Conservation (phyloP, 2,329 filamentous ascomycete genomes). For the Madurella fahalii region DNA sequence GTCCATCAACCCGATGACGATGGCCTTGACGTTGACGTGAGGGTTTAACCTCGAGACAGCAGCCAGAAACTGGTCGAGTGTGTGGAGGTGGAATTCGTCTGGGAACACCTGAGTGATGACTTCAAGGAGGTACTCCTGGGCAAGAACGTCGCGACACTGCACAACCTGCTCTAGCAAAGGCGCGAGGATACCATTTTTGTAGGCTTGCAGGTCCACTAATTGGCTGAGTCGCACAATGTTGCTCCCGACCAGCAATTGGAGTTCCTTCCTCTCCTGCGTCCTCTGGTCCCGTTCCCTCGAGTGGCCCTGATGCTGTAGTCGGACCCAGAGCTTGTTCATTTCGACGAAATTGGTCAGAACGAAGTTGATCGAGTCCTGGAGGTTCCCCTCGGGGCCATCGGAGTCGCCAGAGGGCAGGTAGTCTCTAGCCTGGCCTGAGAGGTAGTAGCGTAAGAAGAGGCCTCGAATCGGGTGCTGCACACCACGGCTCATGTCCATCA, state of each 20-base stretch:
- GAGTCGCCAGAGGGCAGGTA: conserved; percentile 74
- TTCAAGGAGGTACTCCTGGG: conserved; percentile 95
- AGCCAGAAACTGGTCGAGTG: conserved; percentile 88
- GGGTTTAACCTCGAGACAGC: conserved; percentile 91
- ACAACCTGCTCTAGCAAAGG: conserved; percentile 95
- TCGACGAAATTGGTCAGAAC: conserved; percentile 98
- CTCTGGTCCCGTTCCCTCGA: conserved; percentile 90
- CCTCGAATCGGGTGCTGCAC: conserved; percentile 96
- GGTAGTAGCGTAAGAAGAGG: conserved; percentile 91
- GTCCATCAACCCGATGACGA: conserved; percentile 98
- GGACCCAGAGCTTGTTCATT: conserved; percentile 99
- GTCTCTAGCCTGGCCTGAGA: conserved; percentile 91
- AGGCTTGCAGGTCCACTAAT: conserved; percentile 88
- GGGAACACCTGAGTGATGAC: conserved; percentile 99
- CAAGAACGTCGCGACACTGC: conserved; percentile 92
- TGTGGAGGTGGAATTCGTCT: conserved; percentile 96
- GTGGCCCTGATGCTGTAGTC: conserved; percentile 94
- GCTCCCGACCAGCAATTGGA: conserved; percentile 92
- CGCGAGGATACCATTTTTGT: conserved; percentile 84
- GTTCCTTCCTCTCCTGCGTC: conserved; percentile 89
- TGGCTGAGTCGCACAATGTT: conserved; percentile 95
- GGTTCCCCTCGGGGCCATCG: conserved; percentile 89
- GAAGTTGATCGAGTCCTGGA: conserved; percentile 97
- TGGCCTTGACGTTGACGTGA: conserved; percentile 95
- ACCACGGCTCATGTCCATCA: conserved; percentile 99